Percentiles rank a stretch among this genome's conserved stretches.
These are phyloP conservation scores for Aspergillus texensis DNA, from an alignment of 2,329 filamentous ascomycete genomes.

Conservation along the genomic window DNA sequence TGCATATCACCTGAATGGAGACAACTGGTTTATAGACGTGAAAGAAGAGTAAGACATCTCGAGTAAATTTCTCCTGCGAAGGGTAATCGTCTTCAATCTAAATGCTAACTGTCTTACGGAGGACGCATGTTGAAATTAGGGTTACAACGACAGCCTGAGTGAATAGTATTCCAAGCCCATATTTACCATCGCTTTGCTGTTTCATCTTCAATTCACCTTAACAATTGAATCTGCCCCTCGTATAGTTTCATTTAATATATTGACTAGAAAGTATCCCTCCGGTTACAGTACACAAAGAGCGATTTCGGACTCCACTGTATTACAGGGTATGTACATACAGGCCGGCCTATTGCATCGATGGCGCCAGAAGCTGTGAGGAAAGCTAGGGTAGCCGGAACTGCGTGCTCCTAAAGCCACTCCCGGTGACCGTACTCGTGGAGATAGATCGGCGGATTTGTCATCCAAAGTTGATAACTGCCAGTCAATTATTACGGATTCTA, in stretches of 20 bases:
- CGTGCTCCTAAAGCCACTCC: constrained; percentile 18
- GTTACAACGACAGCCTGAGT: background rate
- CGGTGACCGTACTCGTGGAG: constrained; percentile 38
- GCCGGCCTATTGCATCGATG: constrained; percentile 9
- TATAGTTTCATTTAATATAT: background rate
- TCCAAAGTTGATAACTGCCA: constrained; percentile 12
- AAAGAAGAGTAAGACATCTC: background rate
- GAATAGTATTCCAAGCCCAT: background rate
- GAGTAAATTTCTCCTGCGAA: background rate
- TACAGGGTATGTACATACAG: constrained; percentile 6
- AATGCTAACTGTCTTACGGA: background rate
- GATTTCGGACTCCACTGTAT: constrained; percentile 18
- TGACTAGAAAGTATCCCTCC: background rate
- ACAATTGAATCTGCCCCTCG: background rate
- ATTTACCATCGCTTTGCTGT: background rate
- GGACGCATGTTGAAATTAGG: background rate
- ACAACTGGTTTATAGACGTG: background rate
- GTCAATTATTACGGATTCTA: constrained; percentile 35
- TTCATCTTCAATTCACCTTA: background rate
- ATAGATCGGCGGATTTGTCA: constrained; percentile 41
- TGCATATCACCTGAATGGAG: background rate
- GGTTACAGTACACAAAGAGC: constrained; percentile 7
- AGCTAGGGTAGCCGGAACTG: constrained; percentile 7
- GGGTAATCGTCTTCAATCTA: background rate
- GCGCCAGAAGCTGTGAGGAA: constrained; percentile 19